Evolutionary conservation across 2,329 filamentous ascomycete species (phyloP).

Genomic region (Penicillium sp.): DNA sequence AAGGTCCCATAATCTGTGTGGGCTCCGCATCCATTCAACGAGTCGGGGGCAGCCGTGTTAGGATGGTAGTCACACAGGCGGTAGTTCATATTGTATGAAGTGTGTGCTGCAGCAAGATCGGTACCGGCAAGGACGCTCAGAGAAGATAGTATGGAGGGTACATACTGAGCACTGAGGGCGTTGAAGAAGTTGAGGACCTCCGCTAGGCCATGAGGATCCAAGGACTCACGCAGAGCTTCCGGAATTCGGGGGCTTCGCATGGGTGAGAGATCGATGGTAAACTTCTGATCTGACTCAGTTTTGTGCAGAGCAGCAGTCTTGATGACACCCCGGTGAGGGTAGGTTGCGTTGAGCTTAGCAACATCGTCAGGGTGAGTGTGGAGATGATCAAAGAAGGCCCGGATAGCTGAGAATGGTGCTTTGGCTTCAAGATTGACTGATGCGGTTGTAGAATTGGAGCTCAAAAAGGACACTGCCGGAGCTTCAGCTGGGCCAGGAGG

Average conservation of each 20-base stretch:
- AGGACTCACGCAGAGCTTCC: background rate
- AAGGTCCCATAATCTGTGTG: conserved; percentile 7
- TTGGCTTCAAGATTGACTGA: background rate
- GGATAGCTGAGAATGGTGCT: background rate
- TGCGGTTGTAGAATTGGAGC: background rate
- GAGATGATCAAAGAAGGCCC: background rate
- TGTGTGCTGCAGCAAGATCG: conserved; percentile 2
- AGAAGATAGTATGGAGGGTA: conserved; percentile 2
- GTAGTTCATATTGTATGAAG: background rate
- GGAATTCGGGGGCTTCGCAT: background rate
- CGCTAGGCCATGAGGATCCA: background rate
- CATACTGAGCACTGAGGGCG: background rate
- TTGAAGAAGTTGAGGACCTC: background rate
- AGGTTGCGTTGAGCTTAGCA: background rate
- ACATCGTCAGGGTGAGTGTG: background rate
- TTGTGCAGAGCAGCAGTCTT: conserved; percentile 1
- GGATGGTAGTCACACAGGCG: conserved; percentile 6
- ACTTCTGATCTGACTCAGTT: conserved; percentile 2
- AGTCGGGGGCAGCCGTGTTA: background rate
- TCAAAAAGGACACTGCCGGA: background rate
- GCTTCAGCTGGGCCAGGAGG: background rate
- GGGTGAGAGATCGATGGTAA: conserved; percentile 7
- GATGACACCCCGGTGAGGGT: background rate
- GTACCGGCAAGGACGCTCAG: conserved; percentile 2
- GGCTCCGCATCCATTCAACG: conserved; percentile 1